Evolutionary conservation across 1,284 basidiomycete species (phyloP), one percentile per base, ranked within the genome.

Genomic region (Thelephora terrestris): DNA sequence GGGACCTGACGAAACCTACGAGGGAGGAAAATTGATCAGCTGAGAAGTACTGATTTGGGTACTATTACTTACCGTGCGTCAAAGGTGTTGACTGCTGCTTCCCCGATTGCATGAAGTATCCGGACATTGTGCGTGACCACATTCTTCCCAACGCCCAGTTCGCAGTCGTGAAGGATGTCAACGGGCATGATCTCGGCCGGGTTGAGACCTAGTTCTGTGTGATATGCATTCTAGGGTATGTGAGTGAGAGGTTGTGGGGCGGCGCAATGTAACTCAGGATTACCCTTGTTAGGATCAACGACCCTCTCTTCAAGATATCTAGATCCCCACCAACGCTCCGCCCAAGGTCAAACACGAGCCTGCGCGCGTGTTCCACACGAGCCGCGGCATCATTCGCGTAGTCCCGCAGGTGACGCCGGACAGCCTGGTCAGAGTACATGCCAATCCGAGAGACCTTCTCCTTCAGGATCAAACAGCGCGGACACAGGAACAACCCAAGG

Each of bases 161-260:
- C 65, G 34, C 64, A 57, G 48, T 71, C 62, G 45, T 71, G 68
- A 50, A 71, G 42, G 6, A 62, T 21, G 45, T 63, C 61, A 0
- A 62, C 57, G n/a, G 53, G 53, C n/a, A 62, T 51, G 3, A 61
- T 47, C 1, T 27, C 14, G 36, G 56, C 55, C 18, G 55, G 46
- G 42, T 67, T 54, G n/a, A 63, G 55, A n/a, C 0, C 57, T 61
- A 1, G 57, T 0, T 42, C 34, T 0, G 59, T 49, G 0, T 59
- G 59, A 35, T 71, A 67, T 0, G 64, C 58, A 47, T 66, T 69
- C 67, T 68, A 44, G 16, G 29, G 29, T n/a, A n/a, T n/a, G n/a
- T n/a, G n/a, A n/a, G n/a, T n/a, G n/a, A n/a, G n/a, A n/a, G n/a
- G n/a, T n/a, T n/a, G n/a, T n/a, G n/a, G n/a, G n/a, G 2, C 17